phyloP scores from a whole-genome alignment of 2,329 filamentous ascomycete species.

The Penicillium brevicompactum region DNA sequence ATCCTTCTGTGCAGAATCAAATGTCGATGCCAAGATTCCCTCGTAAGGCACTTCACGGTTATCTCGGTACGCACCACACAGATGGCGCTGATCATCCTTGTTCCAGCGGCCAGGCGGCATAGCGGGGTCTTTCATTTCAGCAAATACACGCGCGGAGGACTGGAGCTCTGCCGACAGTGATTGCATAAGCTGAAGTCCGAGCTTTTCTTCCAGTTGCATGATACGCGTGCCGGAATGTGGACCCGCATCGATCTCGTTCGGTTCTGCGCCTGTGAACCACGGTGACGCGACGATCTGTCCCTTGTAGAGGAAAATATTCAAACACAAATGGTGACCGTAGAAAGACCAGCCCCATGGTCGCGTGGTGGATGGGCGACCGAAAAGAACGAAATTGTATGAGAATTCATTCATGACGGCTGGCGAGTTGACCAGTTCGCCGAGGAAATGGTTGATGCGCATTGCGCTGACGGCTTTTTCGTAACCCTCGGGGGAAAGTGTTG shows the following conservation, averaged over 20 bases:
- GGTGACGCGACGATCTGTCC: slow-evolving; percentile 69
- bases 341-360: slow-evolving; percentile 72
- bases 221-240: slow-evolving; percentile 66
- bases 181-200: slow-evolving; percentile 72
- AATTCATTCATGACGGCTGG: slow-evolving; percentile 70
- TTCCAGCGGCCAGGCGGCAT: slow-evolving; percentile 72
- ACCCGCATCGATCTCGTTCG: slow-evolving; percentile 71
- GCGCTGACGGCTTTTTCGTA: slow-evolving; percentile 69
- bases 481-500: slow-evolving; percentile 67
- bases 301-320: slow-evolving; percentile 69
- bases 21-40: slow-evolving; percentile 59
- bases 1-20: slow-evolving; percentile 50
- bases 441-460: slow-evolving; percentile 75
- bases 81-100: slow-evolving; percentile 75
- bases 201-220: slow-evolving; percentile 63
- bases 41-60: slow-evolving; percentile 77
- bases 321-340: slow-evolving; percentile 78
- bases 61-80: slow-evolving; percentile 77
- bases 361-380: slow-evolving; percentile 61
- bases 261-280: slow-evolving; percentile 79
- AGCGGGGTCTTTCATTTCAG: slow-evolving; percentile 61
- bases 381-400: slow-evolving; percentile 75
- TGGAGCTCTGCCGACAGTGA: slow-evolving; percentile 54
- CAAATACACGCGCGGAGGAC: slow-evolving; percentile 58
- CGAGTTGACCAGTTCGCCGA: slow-evolving; percentile 67